phyloP scores from a whole-genome alignment of 1,139 yeast genomes.

The Debaryomyces coudertii region DNA sequence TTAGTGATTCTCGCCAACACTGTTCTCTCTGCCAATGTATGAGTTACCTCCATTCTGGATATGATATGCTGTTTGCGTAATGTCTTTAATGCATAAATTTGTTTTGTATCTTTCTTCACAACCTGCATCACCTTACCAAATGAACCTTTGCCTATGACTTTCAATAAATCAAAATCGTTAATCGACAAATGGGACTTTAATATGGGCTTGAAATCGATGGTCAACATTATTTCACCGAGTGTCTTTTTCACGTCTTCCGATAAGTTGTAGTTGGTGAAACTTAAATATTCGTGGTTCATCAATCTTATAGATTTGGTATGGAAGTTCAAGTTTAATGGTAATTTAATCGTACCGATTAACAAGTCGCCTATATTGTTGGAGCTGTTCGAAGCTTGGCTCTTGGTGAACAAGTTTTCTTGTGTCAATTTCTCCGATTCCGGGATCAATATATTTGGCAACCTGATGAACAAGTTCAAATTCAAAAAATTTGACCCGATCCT shows the following conservation, averaged over 20 bases:
- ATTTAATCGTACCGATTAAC: constrained; percentile 46
- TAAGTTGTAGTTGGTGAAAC: constrained; percentile 41
- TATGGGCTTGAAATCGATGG: constrained; percentile 77
- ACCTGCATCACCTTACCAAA: constrained; percentile 99
- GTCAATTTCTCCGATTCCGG: constrained; percentile 44
- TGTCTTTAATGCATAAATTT: constrained; percentile 91
- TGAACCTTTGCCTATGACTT: constrained; percentile 96
- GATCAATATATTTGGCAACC: constrained; percentile 69
- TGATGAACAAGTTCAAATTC: constrained; percentile 73
- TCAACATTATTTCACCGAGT: constrained; percentile 62
- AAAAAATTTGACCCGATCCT: constrained; percentile 47
- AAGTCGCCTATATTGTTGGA: constrained; percentile 40
- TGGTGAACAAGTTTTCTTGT: constrained; percentile 36
- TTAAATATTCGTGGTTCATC: constrained; percentile 51
- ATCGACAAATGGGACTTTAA: constrained; percentile 72
- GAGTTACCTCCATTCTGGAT: constrained; percentile 92
- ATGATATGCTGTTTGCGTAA: constrained; percentile 93
- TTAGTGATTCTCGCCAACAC: constrained; percentile 90
- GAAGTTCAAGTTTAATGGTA: constrained; percentile 45
- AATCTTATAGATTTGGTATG: constrained; percentile 43
- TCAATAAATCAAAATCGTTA: constrained; percentile 88
- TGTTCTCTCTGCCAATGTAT: constrained; percentile 93
- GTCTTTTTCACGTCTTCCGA: constrained; percentile 19
- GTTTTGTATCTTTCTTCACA: constrained; percentile 89
- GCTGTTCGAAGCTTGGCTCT: constrained; percentile 16